phyloP scores from a whole-genome alignment of 2,329 filamentous ascomycete genomes.

The Periconia sp. region DNA sequence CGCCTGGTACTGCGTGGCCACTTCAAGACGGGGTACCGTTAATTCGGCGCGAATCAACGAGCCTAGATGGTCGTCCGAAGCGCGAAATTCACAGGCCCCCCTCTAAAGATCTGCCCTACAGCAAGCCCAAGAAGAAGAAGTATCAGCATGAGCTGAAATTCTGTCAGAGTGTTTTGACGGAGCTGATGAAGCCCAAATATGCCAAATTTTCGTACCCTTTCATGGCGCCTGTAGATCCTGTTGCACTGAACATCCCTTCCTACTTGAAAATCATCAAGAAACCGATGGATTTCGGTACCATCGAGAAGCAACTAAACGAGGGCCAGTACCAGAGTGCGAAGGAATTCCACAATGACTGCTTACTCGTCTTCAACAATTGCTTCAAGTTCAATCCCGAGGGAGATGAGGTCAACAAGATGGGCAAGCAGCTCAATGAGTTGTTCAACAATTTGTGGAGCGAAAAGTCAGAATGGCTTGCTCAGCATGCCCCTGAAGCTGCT shows the following conservation, averaged over 20 bases:
- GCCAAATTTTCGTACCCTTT: conserved; percentile 71
- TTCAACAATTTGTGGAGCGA: conserved; percentile 76
- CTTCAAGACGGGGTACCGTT: conserved; percentile 76
- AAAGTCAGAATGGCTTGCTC: conserved; percentile 79
- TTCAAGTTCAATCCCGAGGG: conserved; percentile 85
- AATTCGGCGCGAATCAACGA: conserved; percentile 82
- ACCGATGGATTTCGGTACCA: conserved; percentile 92
- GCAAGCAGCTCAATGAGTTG: conserved; percentile 70
- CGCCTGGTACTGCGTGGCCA: conserved; percentile 64
- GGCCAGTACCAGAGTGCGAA: conserved; percentile 80
- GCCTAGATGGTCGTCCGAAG: conserved; percentile 80
- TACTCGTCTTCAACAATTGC: conserved; percentile 85
- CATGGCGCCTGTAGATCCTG: conserved; percentile 82
- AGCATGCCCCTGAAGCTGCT: conserved; percentile 68
- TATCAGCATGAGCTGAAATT: conserved; percentile 87
- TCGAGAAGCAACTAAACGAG: conserved; percentile 71
- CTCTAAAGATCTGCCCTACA: conserved; percentile 87
- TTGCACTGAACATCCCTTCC: conserved; percentile 87
- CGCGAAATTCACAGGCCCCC: conserved; percentile 91
- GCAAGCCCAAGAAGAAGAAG: conserved; percentile 88
- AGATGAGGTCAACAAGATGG: conserved; percentile 72
- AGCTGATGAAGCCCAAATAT: conserved; percentile 76
- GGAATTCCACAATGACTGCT: conserved; percentile 83
- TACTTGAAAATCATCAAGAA: conserved; percentile 95
- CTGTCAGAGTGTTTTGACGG: conserved; percentile 77